Base-by-base conservation (phyloP, 2,329 filamentous ascomycete genomes). In the Coniochaeta hoffmannii region DNA sequence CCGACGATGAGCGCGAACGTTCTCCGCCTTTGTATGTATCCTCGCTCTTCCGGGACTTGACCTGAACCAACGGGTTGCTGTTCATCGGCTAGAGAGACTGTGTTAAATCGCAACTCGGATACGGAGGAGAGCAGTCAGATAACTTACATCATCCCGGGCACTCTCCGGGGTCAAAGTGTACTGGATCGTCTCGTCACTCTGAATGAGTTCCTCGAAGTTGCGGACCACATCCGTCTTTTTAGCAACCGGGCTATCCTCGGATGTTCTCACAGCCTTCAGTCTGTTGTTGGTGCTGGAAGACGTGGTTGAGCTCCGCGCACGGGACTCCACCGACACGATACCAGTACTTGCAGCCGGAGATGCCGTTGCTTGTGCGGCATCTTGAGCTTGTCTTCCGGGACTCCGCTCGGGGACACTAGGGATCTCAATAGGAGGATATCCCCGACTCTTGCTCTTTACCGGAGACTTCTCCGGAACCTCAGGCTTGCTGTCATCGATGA, bases 81-180 rank as follows among this genome's bases (percentile, higher is more conserved):
- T 72, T 69, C 10, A 72, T 64, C 4, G 75, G 70, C n/a, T 71
- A 69, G 24, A 69, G 70, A 19, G 72, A 71, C 69, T 77, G 60
- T 30, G 56, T 64, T 53, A 64, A 60, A 32, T 51, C 32, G 22
- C 14, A 28, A 22, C 22, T 31, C 19, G 30, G n/a, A 26, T 3
- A 55, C 17, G 30, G 24, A 15, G 14, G 2, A n/a, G 14, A 14
- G 14, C 7, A 15, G n/a, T n/a, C n/a, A n/a, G 24, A 10, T n/a
- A 35, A 75, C 81, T 73, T 73, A 89, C 87, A 69, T 89, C 85
- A 60, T 89, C 81, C 58, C 88, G 85, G 81, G 93, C 89, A 62
- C 80, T 89, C 65, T 88, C 85, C 0, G 89, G 89, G 0, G 89
- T 94, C 28, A 93, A 76, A 1, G 89, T 93, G 67, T 88, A 93